Evolutionary conservation across 495 filamentous ascomycete species (phyloP), one percentile per base, ranked within the genome.

Genomic region (Venustampulla echinocandica): DNA sequence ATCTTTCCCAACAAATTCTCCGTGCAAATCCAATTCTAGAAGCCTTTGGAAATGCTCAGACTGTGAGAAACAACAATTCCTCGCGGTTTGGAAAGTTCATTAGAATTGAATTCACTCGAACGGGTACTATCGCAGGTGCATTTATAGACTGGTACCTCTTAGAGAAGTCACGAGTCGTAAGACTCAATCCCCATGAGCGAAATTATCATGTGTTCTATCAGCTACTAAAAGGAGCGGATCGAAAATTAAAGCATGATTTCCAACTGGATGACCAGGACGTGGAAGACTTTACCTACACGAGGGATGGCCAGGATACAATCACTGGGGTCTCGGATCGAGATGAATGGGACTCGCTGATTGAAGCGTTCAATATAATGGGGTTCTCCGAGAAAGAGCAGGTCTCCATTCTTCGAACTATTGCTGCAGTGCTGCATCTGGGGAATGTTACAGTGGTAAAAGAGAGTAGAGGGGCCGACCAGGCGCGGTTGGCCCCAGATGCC

Each of bases 141-240:
- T 96, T 83, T 66, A 95, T 99, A 37, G 89, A 99, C 61, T 99
- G 93, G 93, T 97, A 97, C 65, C 73, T 99, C 0, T 65, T 99
- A 10, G 93, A 99, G 57, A 99, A 99, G 60, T 97, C 92, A 2
- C 76, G 93, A 39, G 93, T 99, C 5, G 89, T 97, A 15, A 83
- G 82, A 33, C 77, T 95, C 22, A 93, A 87, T 58, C 54, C 78
- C 1, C 81, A 84, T 37, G 93, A 99, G 60, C 75, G 93, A 19
- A 99, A 95, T 54, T 99, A 99, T 59, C 93, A 99, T 61, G 73
- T 99, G 21, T 99, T 99, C 63, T 99, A 99, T 60, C 93, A 99
- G 63, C 73, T 99, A 10, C 64, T 99, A 1, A 81, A 81, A 44
- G 93, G 93, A 24, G 88, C 90, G 1, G 82, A 89, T 53, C 61